Conservation (phyloP, 1,284 basidiomycete species). For the Ustilago curta region DNA sequence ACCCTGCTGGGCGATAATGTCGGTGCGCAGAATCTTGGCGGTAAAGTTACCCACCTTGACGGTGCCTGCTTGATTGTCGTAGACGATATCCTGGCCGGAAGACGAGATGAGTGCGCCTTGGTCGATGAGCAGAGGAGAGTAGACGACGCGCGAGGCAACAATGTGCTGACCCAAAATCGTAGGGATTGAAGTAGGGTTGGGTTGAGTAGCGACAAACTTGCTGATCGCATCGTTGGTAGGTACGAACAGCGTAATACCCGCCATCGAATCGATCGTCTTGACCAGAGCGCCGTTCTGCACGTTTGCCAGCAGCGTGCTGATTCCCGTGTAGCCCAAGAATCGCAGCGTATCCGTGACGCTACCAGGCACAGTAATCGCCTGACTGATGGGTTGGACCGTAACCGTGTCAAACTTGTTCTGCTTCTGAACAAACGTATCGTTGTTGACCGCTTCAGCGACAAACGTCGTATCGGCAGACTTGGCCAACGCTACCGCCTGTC, state of each 20-base stretch:
- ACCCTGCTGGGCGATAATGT: slow-evolving; percentile 54
- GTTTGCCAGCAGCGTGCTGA: slow-evolving; percentile 28
- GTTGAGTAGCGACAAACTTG: slow-evolving; percentile 31
- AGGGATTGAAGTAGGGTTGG: slow-evolving; percentile 32
- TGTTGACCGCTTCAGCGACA: slow-evolving; percentile 54
- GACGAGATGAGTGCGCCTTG: slow-evolving; percentile 53
- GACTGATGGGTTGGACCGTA: slow-evolving; percentile 52
- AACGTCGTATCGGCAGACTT: slow-evolving; percentile 17
- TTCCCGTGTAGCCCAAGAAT: slow-evolving; percentile 33
- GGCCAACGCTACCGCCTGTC: slow-evolving; percentile 54
- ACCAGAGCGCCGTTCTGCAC: slow-evolving; percentile 38
- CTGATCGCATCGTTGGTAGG: slow-evolving; percentile 49
- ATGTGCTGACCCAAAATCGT: slow-evolving; percentile 53
- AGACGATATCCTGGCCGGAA: slow-evolving; percentile 55
- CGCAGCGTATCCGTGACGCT: slow-evolving; percentile 40
- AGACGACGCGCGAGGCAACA: slow-evolving; percentile 50
- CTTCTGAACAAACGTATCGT: slow-evolving; percentile 28
- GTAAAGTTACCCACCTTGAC: slow-evolving; percentile 52
- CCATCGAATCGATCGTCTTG: slow-evolving; percentile 41
- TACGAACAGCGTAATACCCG: slow-evolving; percentile 57
- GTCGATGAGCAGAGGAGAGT: slow-evolving; percentile 52
- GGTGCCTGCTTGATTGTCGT: slow-evolving; percentile 42
- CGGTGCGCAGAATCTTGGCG: slow-evolving; percentile 54
- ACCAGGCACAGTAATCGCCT: slow-evolving; percentile 56
- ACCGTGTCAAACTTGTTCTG: slow-evolving; percentile 31